Base-by-base conservation (phyloP, 140 eudicot genomes). In the Cichorium intybus region DNA sequence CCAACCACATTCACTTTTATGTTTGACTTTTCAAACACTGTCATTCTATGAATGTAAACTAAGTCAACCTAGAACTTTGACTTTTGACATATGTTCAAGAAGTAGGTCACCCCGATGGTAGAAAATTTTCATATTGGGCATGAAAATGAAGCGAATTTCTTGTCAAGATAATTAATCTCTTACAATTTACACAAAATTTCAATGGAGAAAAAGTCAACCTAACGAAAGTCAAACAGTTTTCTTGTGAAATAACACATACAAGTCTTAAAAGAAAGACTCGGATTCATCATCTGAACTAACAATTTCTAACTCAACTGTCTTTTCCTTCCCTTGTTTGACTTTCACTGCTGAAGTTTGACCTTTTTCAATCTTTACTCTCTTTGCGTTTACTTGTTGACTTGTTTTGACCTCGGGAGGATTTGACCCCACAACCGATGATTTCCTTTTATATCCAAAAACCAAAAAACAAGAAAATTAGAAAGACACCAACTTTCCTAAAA, bases 231-330 rank as follows among this genome's bases (percentile, higher is more conserved):
- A 56, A 58, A 15, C 12, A 23, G 28, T 45, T 57, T 51, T 71
- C 18, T 60, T 10, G 26, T 35, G 15, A 37, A 49, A 14, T n/a
- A 58, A 16, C 10, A 35, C 33, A 35, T 10, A 35, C 3, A 12
- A 55, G 16, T n/a, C 24, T 27, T 34, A 59, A 43, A 8, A 28
- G 7, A 24, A 14, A 10, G 33, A 58, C 47, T 81, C 74, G 77
- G 14, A 18, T 15, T 90, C 97, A 20, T 90, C 97, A 77, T 90
- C 95, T 43, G 95, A 90, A 77, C 95, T 86, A 58, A 74, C 60
- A 54, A 77, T 64, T 6, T 90, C 95, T 31, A 86, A 73, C 80
- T 92, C 98, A 60, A 85, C 79, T 92, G 85, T 88, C 83, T 92
- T 92, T 37, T 66, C 80, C 15, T 59, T 50, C 55, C 46, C 79